These are phyloP conservation scores for Nannochloropsis gaditana DNA, from an alignment of 108 stramenopile genomes.

Conservation along the genomic window DNA sequence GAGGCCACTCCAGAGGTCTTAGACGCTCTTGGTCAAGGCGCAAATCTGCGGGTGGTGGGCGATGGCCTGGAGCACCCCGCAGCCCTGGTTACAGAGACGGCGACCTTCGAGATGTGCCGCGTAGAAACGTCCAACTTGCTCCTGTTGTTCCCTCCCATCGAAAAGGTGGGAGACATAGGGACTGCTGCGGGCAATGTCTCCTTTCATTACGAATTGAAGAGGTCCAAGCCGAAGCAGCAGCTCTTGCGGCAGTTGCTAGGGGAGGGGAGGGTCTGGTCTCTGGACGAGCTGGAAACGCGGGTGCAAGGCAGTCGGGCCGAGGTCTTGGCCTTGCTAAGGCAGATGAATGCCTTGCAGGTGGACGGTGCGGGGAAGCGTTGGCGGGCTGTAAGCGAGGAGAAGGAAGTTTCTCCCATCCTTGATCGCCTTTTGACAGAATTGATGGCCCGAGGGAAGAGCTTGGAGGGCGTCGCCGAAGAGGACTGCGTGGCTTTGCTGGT, in stretches of 20 bases:
- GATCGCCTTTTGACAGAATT: neutral
- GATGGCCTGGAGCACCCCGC: neutral
- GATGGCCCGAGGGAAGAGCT: neutral
- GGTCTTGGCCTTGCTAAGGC: neutral
- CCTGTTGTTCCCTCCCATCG: neutral
- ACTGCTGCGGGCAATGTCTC: slow-evolving; percentile 7
- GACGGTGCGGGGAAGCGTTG: neutral
- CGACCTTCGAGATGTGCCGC: slow-evolving; percentile 16
- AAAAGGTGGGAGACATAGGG: neutral
- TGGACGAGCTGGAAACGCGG: slow-evolving; percentile 14
- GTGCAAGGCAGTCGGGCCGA: neutral
- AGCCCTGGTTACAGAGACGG: neutral
- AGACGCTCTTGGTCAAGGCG: neutral
- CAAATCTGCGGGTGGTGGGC: slow-evolving; percentile 9
- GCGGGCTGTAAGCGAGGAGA: slow-evolving; percentile 1
- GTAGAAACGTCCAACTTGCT: slow-evolving; percentile 17
- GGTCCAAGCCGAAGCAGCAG: neutral
- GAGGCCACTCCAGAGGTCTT: neutral
- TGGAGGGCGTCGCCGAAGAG: neutral
- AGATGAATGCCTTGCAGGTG: slow-evolving; percentile 18
- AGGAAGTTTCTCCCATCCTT: neutral
- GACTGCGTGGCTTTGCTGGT: neutral
- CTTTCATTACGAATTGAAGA: neutral
- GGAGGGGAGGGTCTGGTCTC: neutral
- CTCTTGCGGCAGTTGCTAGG: neutral